phyloP scores from a whole-genome alignment of 2,329 filamentous ascomycete species.

The Cercospora berteroae region DNA sequence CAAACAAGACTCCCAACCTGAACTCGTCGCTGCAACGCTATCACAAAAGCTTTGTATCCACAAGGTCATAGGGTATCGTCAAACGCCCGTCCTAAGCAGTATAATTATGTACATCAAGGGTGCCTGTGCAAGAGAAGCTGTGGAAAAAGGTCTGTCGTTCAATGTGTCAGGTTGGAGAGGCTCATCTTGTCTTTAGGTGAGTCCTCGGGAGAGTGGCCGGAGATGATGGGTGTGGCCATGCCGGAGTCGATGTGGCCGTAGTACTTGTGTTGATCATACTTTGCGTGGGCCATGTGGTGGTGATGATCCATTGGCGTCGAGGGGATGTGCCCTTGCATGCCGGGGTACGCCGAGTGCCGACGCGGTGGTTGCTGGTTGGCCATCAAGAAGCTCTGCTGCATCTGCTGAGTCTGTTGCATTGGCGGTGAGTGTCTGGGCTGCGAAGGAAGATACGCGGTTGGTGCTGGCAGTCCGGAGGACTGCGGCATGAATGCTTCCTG shows the following conservation, averaged over 20 bases:
- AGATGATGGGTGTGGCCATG: constrained; percentile 31
- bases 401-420: constrained; percentile 31
- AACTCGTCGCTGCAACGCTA: constrained; percentile 17
- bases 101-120: constrained; percentile 4
- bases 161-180: constrained; percentile 40
- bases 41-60: constrained; percentile 8
- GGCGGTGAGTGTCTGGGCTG: constrained; percentile 27
- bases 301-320: constrained; percentile 22
- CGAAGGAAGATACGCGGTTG: constrained; percentile 30
- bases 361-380: constrained; percentile 21
- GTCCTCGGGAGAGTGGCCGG: constrained; percentile 32
- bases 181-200: constrained; percentile 42
- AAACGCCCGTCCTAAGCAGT: constrained; percentile 8
- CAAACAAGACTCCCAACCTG: constrained; percentile 1
- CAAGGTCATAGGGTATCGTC: constrained; percentile 17
- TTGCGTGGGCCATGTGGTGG: constrained; percentile 5
- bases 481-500: constrained; percentile 39
- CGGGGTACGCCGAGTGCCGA: constrained; percentile 23
- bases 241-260: constrained; percentile 31
- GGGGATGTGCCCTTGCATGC: constrained; percentile 19
- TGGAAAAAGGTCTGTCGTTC: constrained; percentile 15
- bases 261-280: constrained; percentile 25
- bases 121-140: constrained; percentile 15
- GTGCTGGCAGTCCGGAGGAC: constrained; percentile 28
- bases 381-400: constrained; percentile 21